Conservation (phyloP, 805 yeast genomes). For the Wickerhamomyces sydowiorum region DNA sequence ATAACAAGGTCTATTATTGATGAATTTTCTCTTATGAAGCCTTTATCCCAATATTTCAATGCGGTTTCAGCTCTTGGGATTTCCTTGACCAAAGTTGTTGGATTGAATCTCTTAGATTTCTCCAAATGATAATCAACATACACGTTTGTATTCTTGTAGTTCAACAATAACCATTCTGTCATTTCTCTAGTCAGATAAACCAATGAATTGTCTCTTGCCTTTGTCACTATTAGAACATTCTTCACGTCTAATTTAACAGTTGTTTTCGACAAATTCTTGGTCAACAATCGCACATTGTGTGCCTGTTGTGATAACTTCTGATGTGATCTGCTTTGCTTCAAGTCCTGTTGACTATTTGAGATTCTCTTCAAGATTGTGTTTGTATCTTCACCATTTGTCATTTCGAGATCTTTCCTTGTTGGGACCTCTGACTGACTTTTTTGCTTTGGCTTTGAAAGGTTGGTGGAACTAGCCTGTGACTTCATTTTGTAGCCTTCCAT, state of each 20-base stretch:
- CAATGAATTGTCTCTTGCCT: constrained; percentile 78
- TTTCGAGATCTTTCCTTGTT: neutral
- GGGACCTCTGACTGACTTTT: neutral
- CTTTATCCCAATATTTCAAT: constrained; percentile 66
- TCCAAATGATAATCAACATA: constrained; percentile 72
- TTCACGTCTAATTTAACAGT: constrained; percentile 65
- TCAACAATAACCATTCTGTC: constrained; percentile 64
- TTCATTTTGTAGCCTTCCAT: neutral
- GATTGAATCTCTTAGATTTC: constrained; percentile 57
- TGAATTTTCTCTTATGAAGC: constrained; percentile 37
- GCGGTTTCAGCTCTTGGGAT: constrained; percentile 38
- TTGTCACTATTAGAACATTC: constrained; percentile 79
- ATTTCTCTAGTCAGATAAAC: constrained; percentile 73
- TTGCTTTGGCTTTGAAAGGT: neutral
- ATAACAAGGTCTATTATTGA: constrained; percentile 67
- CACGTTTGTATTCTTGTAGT: constrained; percentile 37
- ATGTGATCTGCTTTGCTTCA: constrained; percentile 58
- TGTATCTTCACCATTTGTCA: neutral
- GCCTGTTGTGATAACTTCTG: constrained; percentile 77
- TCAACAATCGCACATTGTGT: constrained; percentile 70
- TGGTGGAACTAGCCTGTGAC: no score
- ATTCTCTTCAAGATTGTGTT: constrained; percentile 5
- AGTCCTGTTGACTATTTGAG: constrained; percentile 30
- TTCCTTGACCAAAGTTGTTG: constrained; percentile 42
- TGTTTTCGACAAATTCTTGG: constrained; percentile 65